Base-by-base conservation (phyloP, 2,329 filamentous ascomycete genomes). In the Diplodia seriata region DNA sequence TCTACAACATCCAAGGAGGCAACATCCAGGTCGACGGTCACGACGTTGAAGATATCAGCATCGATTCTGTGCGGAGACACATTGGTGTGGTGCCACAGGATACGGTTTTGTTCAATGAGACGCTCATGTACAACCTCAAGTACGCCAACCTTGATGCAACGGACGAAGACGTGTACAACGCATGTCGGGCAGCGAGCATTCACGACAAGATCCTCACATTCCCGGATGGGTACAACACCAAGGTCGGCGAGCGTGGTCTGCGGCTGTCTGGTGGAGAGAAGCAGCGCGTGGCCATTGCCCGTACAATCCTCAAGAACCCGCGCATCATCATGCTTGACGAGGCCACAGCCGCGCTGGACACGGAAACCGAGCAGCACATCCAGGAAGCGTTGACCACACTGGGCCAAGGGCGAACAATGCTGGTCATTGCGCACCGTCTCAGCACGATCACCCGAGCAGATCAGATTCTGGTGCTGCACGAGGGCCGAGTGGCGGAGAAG, bases 1-100 rank as follows among this genome's bases (percentile, higher is more conserved):
- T 97, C 80, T 99, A 98, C 83, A 96, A 97, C 76, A 88, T 90
- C 66, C 85, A 89, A 64, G 86, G 88, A 63, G 95, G 95, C 43
- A 88, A 85, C 74, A 97, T 98, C 68, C 87, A 90, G 75, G 84
- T 99, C 66, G 95, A 98, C 76, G 93, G 91, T 8, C 87, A 89
- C 69, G 89, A 97, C 76, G 91, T 97, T 59, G 89, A 91, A 77
- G 89, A 93, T 72, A 82, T 97, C 69, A 97, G 93, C 1, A 97
- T 98, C 73, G 92, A 97, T 79, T 97, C 93, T n/a, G 85, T 99
- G 67, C 89, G 95, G 72, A 87, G 87, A 69, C 91, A 94, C 76
- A 97, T 99, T 74, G 95, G 95, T 29, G 94, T 99, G 53, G 95
- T 99, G 7, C 95, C 95, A 1, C 95, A 99, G 78, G 95, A 99